Conservation (phyloP, 805 yeast genomes). For the Zygosaccharomyces bisporus region DNA sequence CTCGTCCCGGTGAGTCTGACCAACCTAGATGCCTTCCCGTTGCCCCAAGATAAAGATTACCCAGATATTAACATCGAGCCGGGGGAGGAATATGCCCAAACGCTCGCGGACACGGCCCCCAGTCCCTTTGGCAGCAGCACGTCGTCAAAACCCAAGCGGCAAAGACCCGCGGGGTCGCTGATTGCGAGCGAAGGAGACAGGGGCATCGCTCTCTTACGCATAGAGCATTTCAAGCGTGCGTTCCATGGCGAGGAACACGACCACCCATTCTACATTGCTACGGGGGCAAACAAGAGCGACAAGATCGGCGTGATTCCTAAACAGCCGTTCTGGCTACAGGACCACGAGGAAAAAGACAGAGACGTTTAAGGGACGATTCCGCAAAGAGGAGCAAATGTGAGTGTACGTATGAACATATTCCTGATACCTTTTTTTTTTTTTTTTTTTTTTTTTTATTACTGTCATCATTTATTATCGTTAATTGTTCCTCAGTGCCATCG, state of each 20-base stretch:
- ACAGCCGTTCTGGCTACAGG: constrained; percentile 28
- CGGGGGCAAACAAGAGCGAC: constrained; percentile 5
- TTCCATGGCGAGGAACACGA: constrained; percentile 31
- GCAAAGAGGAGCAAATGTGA: not conserved
- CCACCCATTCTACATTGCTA: constrained; percentile 14
- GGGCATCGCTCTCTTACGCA: constrained; percentile 63
- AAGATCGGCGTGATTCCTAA: constrained; percentile 20
- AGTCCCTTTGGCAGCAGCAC: constrained; percentile 42
- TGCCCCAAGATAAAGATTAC: constrained; percentile 7
- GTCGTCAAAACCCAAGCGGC: constrained; percentile 32
- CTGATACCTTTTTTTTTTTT: too few species aligned
- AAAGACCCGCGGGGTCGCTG: constrained; percentile 57
- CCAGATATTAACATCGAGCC: constrained; percentile 13
- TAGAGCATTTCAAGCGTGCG: constrained; percentile 39
- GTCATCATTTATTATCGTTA: too few species aligned
- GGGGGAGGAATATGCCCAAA: constrained; percentile 1
- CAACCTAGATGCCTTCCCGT: constrained; percentile 5
- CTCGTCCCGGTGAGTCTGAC: constrained; percentile 59
- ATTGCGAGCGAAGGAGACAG: constrained; percentile 52
- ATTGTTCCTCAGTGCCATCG: too few species aligned
- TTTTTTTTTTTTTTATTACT: too few species aligned
- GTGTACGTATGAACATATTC: too few species aligned
- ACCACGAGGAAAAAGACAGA: constrained; percentile 8
- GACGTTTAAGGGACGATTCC: not conserved
- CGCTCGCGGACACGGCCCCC: constrained; percentile 3